These are phyloP conservation scores for Leccinum sublutescens DNA, from an alignment of 768 basidiomycete genomes.

Conservation along the genomic window DNA sequence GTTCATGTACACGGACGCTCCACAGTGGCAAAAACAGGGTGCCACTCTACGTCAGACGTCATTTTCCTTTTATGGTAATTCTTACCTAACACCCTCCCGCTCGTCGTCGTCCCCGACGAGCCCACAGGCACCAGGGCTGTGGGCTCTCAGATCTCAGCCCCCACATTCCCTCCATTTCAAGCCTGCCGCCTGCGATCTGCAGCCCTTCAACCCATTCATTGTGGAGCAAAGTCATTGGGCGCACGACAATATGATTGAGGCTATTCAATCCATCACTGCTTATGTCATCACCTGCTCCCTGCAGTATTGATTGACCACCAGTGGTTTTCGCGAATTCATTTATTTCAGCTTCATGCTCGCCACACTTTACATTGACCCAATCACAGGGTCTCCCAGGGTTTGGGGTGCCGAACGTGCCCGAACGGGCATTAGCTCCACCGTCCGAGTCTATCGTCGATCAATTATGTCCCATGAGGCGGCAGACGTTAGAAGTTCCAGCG, in stretches of 20 bases:
- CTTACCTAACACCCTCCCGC: slow-evolving; percentile 7
- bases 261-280: neutral
- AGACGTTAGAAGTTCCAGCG: neutral
- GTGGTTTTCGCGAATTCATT: neutral
- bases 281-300: slow-evolving; percentile 1
- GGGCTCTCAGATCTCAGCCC: neutral
- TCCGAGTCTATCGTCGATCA: neutral
- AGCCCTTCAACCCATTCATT: neutral
- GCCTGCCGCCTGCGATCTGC: neutral
- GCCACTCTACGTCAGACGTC: slow-evolving; percentile 36
- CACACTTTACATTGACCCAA: neutral
- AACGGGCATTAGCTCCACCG: neutral
- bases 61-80: slow-evolving; percentile 19
- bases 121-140: slow-evolving; percentile 7
- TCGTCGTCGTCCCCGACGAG: slow-evolving; percentile 1
- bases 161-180: neutral
- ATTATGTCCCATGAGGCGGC: slow-evolving; percentile 2
- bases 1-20: slow-evolving; percentile 33
- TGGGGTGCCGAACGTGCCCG: neutral
- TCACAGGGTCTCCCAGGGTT: neutral
- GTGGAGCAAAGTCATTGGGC: neutral
- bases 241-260: neutral
- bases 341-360: neutral
- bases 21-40: slow-evolving; percentile 37
- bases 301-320: neutral